Percentiles rank a stretch among this genome's conserved stretches.
Evolutionary conservation across 2,329 filamentous ascomycete genomes (phyloP).

Genomic region (Diplodia mutila): DNA sequence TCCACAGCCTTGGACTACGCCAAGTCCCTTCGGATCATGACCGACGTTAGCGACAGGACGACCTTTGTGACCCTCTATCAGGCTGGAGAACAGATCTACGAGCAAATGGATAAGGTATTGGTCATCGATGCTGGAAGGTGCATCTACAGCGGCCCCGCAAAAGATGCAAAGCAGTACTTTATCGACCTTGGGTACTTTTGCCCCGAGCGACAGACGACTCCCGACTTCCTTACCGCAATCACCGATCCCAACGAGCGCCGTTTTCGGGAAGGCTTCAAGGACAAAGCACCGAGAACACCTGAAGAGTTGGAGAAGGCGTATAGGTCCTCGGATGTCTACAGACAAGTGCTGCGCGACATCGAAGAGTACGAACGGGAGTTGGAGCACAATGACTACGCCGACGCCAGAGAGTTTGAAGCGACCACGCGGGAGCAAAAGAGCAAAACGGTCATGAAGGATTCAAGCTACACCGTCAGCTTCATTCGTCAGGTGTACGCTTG

Average conservation of each 20-base stretch:
- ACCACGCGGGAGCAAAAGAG: conserved; percentile 70
- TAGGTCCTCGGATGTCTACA: conserved; percentile 64
- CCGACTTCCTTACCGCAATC: conserved; percentile 76
- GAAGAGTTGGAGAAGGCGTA: conserved; percentile 72
- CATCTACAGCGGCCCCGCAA: conserved; percentile 66
- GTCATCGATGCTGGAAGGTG: conserved; percentile 74
- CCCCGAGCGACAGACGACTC: conserved; percentile 68
- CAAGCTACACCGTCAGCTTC: conserved; percentile 77
- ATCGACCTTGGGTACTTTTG: conserved; percentile 66
- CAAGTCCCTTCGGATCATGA: conserved; percentile 54
- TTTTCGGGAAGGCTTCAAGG: conserved; percentile 62
- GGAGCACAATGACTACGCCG: conserved; percentile 59
- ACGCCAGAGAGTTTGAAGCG: conserved; percentile 67
- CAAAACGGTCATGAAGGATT: conserved; percentile 66
- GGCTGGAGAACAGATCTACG: conserved; percentile 70
- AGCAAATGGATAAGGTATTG: conserved; percentile 79
- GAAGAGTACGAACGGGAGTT: conserved; percentile 62
- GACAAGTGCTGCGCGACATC: conserved; percentile 64
- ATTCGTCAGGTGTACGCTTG: conserved; percentile 70
- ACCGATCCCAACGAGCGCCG: conserved; percentile 73
- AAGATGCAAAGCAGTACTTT: conserved; percentile 68
- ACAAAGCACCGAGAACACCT: conserved; percentile 68
- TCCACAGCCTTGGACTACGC: conserved; percentile 59
- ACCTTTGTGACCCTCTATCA: conserved; percentile 67
- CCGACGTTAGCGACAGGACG: conserved; percentile 54